A percentile compares a stretch with the other conserved stretches of the same genome.
phyloP scores from a whole-genome alignment of 2,329 filamentous ascomycete genomes.

The Periconia sp. region DNA sequence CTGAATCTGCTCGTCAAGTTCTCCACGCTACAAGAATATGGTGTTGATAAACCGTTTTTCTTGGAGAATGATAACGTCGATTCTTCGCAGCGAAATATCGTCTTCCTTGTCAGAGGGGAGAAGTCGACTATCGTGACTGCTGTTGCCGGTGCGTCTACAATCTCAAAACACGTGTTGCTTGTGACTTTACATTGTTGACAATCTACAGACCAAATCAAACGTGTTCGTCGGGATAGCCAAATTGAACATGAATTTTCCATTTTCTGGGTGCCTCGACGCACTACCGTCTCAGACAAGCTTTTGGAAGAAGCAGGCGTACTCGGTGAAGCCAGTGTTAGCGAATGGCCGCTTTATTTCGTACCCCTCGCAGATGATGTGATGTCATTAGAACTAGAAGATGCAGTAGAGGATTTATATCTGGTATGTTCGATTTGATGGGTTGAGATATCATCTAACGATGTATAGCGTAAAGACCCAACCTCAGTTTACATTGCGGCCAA shows the following conservation, averaged over 20 bases:
- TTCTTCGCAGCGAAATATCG: slow-evolving; percentile 88
- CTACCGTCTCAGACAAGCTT: slow-evolving; percentile 85
- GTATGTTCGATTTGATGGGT: slow-evolving; percentile 44
- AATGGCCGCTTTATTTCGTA: slow-evolving; percentile 87
- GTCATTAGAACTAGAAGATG: slow-evolving; percentile 84
- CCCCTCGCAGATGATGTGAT: slow-evolving; percentile 88
- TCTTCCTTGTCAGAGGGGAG: slow-evolving; percentile 91
- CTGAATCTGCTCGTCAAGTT: slow-evolving; percentile 93
- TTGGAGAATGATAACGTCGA: slow-evolving; percentile 95
- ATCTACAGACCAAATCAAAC: slow-evolving; percentile 80
- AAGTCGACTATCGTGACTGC: slow-evolving; percentile 79
- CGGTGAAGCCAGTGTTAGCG: slow-evolving; percentile 85
- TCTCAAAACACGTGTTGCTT: slow-evolving; percentile 25
- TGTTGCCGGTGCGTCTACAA: slow-evolving; percentile 73
- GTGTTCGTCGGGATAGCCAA: slow-evolving; percentile 82
- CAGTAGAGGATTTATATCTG: slow-evolving; percentile 85
- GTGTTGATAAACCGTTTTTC: slow-evolving; percentile 96
- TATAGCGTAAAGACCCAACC: slow-evolving; percentile 79
- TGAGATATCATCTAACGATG: slow-evolving; percentile 21
- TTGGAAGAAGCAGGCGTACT: slow-evolving; percentile 91
- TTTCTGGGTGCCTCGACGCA: slow-evolving; percentile 93
- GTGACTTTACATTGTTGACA: slow-evolving; percentile 52
- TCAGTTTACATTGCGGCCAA: slow-evolving; percentile 86
- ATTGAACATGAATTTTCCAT: slow-evolving; percentile 95
- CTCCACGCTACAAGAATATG: slow-evolving; percentile 92